These are phyloP conservation scores for Leccinum boreale DNA, from an alignment of 768 basidiomycete genomes.

Conservation along the genomic window DNA sequence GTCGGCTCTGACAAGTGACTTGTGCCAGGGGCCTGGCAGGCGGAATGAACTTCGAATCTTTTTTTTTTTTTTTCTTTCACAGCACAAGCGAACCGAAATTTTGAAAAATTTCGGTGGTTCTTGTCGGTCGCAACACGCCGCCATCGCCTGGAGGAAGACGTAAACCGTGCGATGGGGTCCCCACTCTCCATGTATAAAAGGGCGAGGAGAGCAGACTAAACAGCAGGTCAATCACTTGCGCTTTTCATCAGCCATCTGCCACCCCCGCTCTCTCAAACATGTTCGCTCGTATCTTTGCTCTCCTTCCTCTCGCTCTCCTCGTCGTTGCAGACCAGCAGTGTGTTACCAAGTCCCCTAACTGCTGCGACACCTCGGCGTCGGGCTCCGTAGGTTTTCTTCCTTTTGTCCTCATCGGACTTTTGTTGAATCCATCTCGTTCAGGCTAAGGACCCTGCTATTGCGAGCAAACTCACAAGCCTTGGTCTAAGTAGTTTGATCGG, in stretches of 20 bases:
- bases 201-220: background rate
- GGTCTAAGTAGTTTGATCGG: background rate
- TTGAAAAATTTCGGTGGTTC: too few species aligned
- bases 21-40: too few species aligned
- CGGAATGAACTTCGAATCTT: too few species aligned
- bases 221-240: background rate
- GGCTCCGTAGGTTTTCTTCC: background rate
- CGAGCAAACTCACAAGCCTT: background rate
- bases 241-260: background rate
- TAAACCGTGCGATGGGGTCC: background rate
- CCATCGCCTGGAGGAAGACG: background rate
- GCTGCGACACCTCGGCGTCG: conserved; percentile 6
- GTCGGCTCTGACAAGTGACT: too few species aligned
- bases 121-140: too few species aligned
- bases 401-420: background rate
- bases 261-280: background rate
- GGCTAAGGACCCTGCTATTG: too few species aligned
- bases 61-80: too few species aligned
- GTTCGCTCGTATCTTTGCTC: conserved; percentile 18
- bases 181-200: background rate
- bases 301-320: conserved; percentile 17
- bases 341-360: background rate
- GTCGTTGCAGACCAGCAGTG: conserved; percentile 10
- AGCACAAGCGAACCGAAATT: too few species aligned
- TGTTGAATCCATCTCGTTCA: background rate